Conservation (phyloP, 768 basidiomycete species). For the Boletus edulis region DNA sequence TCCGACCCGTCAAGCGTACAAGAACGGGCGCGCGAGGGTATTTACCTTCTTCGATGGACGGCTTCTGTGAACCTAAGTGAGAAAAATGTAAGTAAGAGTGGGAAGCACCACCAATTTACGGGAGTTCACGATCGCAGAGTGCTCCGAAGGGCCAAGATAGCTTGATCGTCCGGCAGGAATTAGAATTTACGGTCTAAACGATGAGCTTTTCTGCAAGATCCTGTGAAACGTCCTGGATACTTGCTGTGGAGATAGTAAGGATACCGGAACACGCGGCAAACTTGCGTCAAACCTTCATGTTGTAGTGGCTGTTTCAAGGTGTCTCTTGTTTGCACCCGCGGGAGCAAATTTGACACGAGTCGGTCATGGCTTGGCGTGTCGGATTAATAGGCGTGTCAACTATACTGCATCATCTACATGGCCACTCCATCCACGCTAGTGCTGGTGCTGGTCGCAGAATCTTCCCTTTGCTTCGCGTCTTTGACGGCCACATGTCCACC, state of each 20-base stretch:
- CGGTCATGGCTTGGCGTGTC: not conserved
- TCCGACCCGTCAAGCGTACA: not conserved
- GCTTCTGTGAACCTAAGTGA: not conserved
- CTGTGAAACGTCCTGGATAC: no score
- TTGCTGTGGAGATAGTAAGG: not conserved
- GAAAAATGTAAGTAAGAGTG: not conserved
- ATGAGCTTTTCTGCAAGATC: not conserved
- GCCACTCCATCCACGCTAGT: not conserved
- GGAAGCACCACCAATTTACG: not conserved
- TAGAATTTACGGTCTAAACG: not conserved
- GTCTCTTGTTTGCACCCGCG: slow-evolving; percentile 2
- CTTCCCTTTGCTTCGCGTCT: not conserved
- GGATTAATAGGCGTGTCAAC: not conserved
- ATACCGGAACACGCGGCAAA: not conserved
- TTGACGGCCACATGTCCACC: slow-evolving; percentile 4
- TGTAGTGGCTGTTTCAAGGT: no score
- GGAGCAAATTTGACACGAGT: not conserved
- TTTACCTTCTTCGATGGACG: not conserved
- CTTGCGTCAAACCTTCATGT: not conserved
- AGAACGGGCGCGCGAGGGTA: not conserved
- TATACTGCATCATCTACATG: not conserved
- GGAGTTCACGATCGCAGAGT: not conserved
- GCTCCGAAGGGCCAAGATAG: not conserved
- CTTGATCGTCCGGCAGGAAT: not conserved
- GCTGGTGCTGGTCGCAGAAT: not conserved